A percentile compares a stretch with the other conserved stretches of the same genome.
Evolutionary conservation across 106 monocot genomes (phyloP).

Genomic region (Narthecium ossifragum): DNA sequence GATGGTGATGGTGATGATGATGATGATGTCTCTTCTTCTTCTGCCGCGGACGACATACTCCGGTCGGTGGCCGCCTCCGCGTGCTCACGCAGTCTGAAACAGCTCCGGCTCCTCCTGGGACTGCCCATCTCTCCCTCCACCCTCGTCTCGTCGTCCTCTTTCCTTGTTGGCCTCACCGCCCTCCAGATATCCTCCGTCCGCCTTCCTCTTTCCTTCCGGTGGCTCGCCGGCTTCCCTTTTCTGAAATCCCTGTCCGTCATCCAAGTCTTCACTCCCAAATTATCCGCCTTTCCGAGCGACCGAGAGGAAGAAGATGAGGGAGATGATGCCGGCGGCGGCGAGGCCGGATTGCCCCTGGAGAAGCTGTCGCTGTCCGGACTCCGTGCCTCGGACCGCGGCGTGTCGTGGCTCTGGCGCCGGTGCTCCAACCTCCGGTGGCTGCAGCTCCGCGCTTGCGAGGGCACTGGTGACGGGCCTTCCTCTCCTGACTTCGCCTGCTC

Average conservation of each 20-base stretch:
- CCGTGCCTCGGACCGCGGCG: constrained; percentile 28
- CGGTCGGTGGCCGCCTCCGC: constrained; percentile 17
- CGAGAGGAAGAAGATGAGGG: not conserved
- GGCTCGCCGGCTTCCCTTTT: constrained; percentile 37
- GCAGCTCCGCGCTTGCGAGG: constrained; percentile 57
- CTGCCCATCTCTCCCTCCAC: constrained; percentile 26
- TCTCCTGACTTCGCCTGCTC: constrained; percentile 27
- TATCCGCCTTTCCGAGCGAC: not conserved
- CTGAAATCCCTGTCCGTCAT: constrained; percentile 42
- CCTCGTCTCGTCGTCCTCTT: constrained; percentile 10
- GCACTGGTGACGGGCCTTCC: constrained; percentile 43
- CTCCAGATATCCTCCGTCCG: constrained; percentile 29
- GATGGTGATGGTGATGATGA: not conserved
- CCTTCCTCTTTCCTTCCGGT: constrained; percentile 38
- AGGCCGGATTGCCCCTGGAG: constrained; percentile 31
- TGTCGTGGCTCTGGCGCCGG: constrained; percentile 60
- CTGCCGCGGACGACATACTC: constrained; percentile 21
- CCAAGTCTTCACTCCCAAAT: constrained; percentile 5
- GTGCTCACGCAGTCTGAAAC: constrained; percentile 14
- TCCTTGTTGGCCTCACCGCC: constrained; percentile 17
- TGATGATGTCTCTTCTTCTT: not conserved
- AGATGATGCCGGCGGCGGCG: constrained; percentile 4
- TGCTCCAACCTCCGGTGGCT: constrained; percentile 48
- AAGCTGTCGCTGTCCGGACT: constrained; percentile 45
- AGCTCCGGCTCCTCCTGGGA: constrained; percentile 22